These are phyloP conservation scores for Phytopythium kandeliae DNA, from an alignment of 352 stramenopile genomes.

Conservation along the genomic window DNA sequence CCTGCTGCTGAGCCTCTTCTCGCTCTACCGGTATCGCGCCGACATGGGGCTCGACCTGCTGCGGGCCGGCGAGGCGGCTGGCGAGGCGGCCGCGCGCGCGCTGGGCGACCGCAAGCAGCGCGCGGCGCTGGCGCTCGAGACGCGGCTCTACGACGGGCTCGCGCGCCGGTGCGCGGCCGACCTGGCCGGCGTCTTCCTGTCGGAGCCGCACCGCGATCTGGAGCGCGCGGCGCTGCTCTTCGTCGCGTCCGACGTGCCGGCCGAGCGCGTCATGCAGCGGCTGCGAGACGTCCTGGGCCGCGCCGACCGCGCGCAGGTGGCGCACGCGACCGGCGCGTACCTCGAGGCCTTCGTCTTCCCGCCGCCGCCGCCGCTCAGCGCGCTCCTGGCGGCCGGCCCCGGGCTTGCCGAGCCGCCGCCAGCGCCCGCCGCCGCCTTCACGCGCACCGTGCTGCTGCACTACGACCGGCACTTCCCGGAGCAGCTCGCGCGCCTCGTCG, in stretches of 20 bases:
- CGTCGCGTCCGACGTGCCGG: constrained; percentile 58
- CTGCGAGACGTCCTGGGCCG: constrained; percentile 42
- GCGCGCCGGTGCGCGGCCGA: constrained; percentile 59
- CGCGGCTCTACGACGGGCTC: constrained; percentile 66
- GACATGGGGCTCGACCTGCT: constrained; percentile 61
- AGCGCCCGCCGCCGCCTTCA: constrained; percentile 28
- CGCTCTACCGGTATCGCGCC: constrained; percentile 79
- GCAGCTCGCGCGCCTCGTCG: constrained; percentile 60
- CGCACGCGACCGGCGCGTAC: constrained; percentile 56
- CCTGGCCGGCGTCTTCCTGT: constrained; percentile 59
- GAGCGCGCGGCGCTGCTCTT: constrained; percentile 59
- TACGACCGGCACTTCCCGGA: constrained; percentile 74
- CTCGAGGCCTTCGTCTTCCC: constrained; percentile 77
- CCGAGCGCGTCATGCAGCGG: constrained; percentile 48
- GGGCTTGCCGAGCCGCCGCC: background rate
- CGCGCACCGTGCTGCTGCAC: constrained; percentile 56
- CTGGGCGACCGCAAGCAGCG: constrained; percentile 36
- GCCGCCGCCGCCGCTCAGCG: constrained; percentile 16
- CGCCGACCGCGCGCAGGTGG: constrained; percentile 43
- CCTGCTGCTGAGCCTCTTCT: constrained; percentile 76
- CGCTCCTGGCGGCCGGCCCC: constrained; percentile 7
- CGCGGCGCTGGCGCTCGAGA: constrained; percentile 64
- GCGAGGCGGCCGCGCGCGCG: constrained; percentile 7
- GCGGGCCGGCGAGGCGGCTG: no score
- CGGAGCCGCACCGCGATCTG: constrained; percentile 44